Evolutionary conservation across 768 basidiomycete species (phyloP).

Genomic region (Rhizopogon vulgaris): DNA sequence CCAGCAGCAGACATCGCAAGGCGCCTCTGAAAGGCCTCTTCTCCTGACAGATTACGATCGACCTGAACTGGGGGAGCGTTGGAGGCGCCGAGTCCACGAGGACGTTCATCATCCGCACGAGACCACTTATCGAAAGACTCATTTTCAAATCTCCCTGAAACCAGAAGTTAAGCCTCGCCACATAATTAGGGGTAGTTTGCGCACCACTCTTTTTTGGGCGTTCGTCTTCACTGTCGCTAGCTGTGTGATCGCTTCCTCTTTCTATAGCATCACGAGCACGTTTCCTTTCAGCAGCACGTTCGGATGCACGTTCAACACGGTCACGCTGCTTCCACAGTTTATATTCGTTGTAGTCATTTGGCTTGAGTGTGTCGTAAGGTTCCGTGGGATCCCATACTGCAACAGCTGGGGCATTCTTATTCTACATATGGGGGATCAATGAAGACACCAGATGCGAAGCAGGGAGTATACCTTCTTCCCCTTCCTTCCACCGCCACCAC

Average conservation of each 20-base stretch:
- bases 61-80: conserved; percentile 30
- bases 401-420: conserved; percentile 49
- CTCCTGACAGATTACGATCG: conserved; percentile 45
- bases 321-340: conserved; percentile 76
- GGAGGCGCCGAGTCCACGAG: conserved; percentile 18
- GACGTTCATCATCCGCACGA: conserved; percentile 42
- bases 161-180: conserved; percentile 21
- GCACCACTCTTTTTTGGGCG: conserved; percentile 65
- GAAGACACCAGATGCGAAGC: neutral
- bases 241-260: conserved; percentile 53
- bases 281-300: conserved; percentile 57
- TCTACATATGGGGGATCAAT: conserved; percentile 31
- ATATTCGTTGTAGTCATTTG: conserved; percentile 88
- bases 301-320: conserved; percentile 60
- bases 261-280: conserved; percentile 44
- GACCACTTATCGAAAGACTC: conserved; percentile 49
- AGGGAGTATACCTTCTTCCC: conserved; percentile 51
- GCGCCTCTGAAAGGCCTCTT: conserved; percentile 77
- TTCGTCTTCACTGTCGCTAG: conserved; percentile 62
- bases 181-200: conserved; percentile 7
- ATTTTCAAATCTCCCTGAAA: conserved; percentile 29
- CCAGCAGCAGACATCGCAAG: conserved; percentile 56
- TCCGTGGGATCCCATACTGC: conserved; percentile 74
- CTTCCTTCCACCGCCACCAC: conserved; percentile 38
- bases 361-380: conserved; percentile 73